These are phyloP conservation scores for Beauveria pseudobassiana DNA, from an alignment of 2,329 filamentous ascomycete genomes.

Conservation along the genomic window DNA sequence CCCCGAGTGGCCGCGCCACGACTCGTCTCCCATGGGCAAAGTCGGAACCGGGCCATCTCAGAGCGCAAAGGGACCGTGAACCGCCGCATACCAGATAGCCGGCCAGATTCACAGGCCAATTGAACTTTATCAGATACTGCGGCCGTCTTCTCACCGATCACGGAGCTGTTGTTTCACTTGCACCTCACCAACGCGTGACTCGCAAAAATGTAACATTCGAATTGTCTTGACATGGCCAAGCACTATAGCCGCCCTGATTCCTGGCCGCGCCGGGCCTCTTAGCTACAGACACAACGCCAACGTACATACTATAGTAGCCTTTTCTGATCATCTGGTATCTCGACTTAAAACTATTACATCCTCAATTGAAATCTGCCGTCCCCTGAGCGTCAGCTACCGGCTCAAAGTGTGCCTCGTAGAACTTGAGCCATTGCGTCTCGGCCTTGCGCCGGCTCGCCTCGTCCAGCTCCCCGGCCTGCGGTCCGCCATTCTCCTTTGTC, in stretches of 20 bases:
- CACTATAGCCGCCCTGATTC: background rate
- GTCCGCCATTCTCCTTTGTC: constrained; percentile 38
- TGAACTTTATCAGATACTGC: no score
- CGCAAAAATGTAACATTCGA: background rate
- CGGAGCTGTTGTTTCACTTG: background rate
- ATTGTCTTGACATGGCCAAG: background rate
- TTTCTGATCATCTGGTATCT: background rate
- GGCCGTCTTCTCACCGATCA: background rate
- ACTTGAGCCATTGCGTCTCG: constrained; percentile 42
- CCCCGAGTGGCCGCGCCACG: background rate
- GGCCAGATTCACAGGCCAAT: background rate
- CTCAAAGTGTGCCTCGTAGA: constrained; percentile 45
- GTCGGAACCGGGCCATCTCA: constrained; percentile 6
- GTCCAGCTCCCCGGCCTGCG: constrained; percentile 37
- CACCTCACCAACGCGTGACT: background rate
- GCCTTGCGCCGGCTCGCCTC: constrained; percentile 43
- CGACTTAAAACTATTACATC: no score
- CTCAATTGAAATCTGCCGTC: constrained; percentile 44
- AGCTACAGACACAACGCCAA: constrained; percentile 1
- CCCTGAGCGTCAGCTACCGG: constrained; percentile 40
- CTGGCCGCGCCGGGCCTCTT: background rate
- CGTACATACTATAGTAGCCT: background rate
- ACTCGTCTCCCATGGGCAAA: background rate
- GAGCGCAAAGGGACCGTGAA: background rate
- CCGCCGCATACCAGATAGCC: background rate